phyloP scores from a whole-genome alignment of 1,284 basidiomycete genomes.

The Ganoderma leucocontextum region DNA sequence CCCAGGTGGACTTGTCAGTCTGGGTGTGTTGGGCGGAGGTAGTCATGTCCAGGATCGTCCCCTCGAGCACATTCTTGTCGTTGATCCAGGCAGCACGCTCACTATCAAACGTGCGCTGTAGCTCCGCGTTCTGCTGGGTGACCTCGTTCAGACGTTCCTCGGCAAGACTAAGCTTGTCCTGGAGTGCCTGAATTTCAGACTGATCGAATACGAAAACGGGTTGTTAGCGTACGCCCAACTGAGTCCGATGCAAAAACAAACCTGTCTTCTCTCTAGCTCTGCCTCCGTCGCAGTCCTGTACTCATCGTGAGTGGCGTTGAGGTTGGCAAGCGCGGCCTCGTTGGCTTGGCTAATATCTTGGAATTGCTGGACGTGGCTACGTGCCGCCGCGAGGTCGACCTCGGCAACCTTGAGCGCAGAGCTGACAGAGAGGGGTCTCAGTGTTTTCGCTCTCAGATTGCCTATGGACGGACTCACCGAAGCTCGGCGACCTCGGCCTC shows the following conservation, averaged over 20 bases:
- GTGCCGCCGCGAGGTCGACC: slow-evolving; percentile 75
- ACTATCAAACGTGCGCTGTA: slow-evolving; percentile 69
- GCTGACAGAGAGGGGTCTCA: slow-evolving; percentile 46
- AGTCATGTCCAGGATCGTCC: slow-evolving; percentile 78
- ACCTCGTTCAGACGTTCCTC: slow-evolving; percentile 66
- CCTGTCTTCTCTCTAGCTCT: slow-evolving; percentile 71
- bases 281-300: slow-evolving; percentile 77
- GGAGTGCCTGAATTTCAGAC: slow-evolving; percentile 73
- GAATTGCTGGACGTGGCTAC: slow-evolving; percentile 83
- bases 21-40: slow-evolving; percentile 73
- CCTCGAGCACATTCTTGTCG: slow-evolving; percentile 84
- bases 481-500: slow-evolving; percentile 88
- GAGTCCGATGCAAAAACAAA: slow-evolving; percentile 42
- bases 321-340: slow-evolving; percentile 75
- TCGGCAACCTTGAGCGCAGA: slow-evolving; percentile 78
- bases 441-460: neutral
- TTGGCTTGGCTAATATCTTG: slow-evolving; percentile 85
- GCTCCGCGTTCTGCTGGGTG: slow-evolving; percentile 59
- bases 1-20: slow-evolving; percentile 67
- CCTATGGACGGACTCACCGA: slow-evolving; percentile 56
- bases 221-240: neutral
- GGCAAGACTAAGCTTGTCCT: slow-evolving; percentile 65
- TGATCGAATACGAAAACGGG: slow-evolving; percentile 41
- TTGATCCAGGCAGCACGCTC: slow-evolving; percentile 74
- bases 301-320: slow-evolving; percentile 81